Base-by-base conservation (phyloP, 805 yeast genomes). In the Metschnikowia drakensbergensis region DNA sequence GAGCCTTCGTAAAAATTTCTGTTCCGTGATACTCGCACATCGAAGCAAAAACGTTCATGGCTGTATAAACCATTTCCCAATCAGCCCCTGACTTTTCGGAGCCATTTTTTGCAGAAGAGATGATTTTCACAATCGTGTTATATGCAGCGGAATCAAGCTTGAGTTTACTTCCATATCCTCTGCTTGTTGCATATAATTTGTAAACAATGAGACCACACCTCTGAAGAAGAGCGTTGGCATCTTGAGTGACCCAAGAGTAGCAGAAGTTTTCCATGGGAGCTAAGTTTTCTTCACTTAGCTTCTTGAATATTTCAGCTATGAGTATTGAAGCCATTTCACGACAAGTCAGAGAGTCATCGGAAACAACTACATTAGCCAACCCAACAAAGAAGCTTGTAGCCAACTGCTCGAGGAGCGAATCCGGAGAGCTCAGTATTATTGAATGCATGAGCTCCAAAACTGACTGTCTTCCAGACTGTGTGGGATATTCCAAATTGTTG, bases 401-500 rank as follows among this genome's bases (percentile, higher is more conserved):
- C 31, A 89, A 64, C 48, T 80, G 84, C 6, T 74, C 69, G 25
- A 88, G 59, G 38, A 88, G 65, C 1, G 80, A 84, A 6, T 72
- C 65, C 3, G 84, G 80, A 2, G 90, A 77, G 60, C 86, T 88
- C 39, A 75, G 72, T 13, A 92, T 72, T 47, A 94, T 75, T 54
- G 82, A 69, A 58, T 84, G 86, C 41, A 92, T 72, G 59, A 92
- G 72, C 59, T 94, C 98, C 87, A 94, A 80, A 2, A 89, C 96
- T 0, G 97, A 88, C 55, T 85, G 84, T 45, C 97, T 76, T 45
- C 99, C 99, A 37, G 81, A 76, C 49, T 86, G 86, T 3, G 96
- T 83, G 4, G 95, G 91, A 62, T 94, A 94, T 25, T 82, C 77
- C 54, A 94, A 70, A 63, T 94, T 94, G 47, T 80, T 81, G 6